Conservation (phyloP, 495 filamentous ascomycete species). For the Daldinia vernicosa region DNA sequence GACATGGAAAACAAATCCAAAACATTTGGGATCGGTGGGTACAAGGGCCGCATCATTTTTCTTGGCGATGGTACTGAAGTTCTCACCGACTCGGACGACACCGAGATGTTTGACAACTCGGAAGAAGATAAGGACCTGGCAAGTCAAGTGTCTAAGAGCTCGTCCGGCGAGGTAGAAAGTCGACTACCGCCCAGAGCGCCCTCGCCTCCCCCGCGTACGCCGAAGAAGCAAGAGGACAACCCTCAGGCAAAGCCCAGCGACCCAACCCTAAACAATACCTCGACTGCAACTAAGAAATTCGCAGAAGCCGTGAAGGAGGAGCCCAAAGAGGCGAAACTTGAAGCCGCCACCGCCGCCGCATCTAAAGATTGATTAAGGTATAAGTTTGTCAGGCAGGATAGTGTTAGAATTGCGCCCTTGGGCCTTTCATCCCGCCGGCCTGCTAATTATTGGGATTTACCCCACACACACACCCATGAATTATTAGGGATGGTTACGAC, state of each 20-base stretch:
- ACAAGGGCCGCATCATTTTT: conserved; percentile 86
- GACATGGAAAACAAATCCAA: conserved; percentile 69
- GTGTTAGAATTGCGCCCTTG: conserved; percentile 20
- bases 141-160: conserved; percentile 61
- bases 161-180: conserved; percentile 37
- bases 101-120: conserved; percentile 89
- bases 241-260: conserved; percentile 27
- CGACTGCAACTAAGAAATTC: conserved; percentile 13
- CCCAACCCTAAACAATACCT: conserved; percentile 17
- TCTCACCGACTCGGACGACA: conserved; percentile 83
- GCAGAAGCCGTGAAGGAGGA: conserved; percentile 40
- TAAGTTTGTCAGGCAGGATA: conserved; percentile 32
- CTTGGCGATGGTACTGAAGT: conserved; percentile 94
- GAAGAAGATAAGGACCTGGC: conserved; percentile 82
- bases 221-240: conserved; percentile 40
- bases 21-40: conserved; percentile 66
- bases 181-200: conserved; percentile 42
- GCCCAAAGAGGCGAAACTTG: conserved; percentile 38
- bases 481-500: conserved; percentile 30
- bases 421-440: conserved; percentile 12
- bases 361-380: conserved; percentile 40
- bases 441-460: conserved; percentile 32
- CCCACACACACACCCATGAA: conserved; percentile 20
- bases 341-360: conserved; percentile 24
- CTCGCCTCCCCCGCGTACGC: conserved; percentile 44